These are phyloP conservation scores for Aspergillus alliaceus DNA, from an alignment of 2,329 filamentous ascomycete species.

Conservation along the genomic window DNA sequence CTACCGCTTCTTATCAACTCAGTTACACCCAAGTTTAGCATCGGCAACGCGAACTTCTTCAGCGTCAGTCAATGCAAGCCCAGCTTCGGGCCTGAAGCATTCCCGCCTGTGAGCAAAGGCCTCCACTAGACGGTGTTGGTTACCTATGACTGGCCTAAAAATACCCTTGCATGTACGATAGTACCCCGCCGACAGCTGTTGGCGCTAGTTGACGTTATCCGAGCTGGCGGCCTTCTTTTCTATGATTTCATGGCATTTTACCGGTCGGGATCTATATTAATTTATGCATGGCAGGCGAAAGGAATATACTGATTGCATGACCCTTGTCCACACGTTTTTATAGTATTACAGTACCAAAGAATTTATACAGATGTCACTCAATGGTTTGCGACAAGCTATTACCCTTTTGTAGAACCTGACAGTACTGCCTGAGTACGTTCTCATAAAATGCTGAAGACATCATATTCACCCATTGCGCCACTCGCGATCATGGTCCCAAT, in stretches of 20 bases:
- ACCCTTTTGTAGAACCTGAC: neutral
- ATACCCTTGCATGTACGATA: neutral
- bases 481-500: neutral
- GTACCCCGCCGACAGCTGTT: neutral
- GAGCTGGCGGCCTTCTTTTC: neutral
- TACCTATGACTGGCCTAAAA: neutral
- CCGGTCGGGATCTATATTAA: neutral
- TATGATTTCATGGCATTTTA: conserved; percentile 7
- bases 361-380: neutral
- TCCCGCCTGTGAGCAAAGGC: neutral
- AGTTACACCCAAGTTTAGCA: neutral
- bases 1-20: neutral
- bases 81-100: neutral
- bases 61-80: neutral
- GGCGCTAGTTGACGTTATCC: neutral
- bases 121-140: neutral
- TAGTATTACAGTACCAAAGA: neutral
- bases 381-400: neutral
- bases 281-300: conserved; percentile 1
- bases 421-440: neutral
- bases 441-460: neutral
- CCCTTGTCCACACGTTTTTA: neutral
- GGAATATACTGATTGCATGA: neutral
- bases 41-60: neutral
- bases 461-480: neutral